Percentiles rank a stretch among this genome's conserved stretches.
Evolutionary conservation across 202 grass and related monocot genomes (phyloP).

Genomic region (Schoenoplectus tabernaemontani): DNA sequence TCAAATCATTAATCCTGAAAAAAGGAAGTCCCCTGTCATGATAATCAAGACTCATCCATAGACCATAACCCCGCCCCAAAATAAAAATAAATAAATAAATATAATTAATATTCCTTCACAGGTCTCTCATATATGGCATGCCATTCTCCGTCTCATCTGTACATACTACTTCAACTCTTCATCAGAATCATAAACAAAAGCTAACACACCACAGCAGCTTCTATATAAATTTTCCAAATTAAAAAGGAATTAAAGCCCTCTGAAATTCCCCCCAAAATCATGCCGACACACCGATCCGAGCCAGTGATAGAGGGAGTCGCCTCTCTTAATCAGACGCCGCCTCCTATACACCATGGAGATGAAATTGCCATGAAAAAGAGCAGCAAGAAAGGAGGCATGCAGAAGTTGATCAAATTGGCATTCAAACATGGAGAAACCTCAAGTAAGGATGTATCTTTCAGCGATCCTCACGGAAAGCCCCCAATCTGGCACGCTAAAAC

Average conservation of each 20-base stretch:
- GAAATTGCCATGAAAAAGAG: constrained; percentile 25
- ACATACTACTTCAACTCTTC: too few relatives aligned
- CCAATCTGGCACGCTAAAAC: not conserved
- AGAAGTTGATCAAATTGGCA: constrained; percentile 55
- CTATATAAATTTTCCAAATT: not conserved
- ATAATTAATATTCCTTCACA: not conserved
- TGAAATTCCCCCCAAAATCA: too few relatives aligned
- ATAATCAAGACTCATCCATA: constrained; percentile 10
- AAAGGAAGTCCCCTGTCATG: constrained; percentile 12
- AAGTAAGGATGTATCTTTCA: constrained; percentile 1
- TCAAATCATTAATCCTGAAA: constrained; percentile 24
- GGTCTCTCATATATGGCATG: not conserved
- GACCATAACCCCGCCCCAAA: not conserved
- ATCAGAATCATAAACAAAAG: not conserved
- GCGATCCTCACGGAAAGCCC: not conserved
- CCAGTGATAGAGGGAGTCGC: not conserved
- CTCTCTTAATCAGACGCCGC: constrained; percentile 1
- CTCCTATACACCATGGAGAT: not conserved
- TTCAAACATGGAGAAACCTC: constrained; percentile 58
- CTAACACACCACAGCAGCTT: constrained; percentile 3
- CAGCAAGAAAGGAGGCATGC: constrained; percentile 41
- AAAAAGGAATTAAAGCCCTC: too few relatives aligned
- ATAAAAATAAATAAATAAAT: not conserved
- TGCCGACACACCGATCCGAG: constrained; percentile 39
- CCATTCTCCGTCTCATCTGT: not conserved